Evolutionary conservation across 495 filamentous ascomycete genomes (phyloP), one percentile per base, ranked within the genome.

Genomic region (Lasiosphaeria hispida): DNA sequence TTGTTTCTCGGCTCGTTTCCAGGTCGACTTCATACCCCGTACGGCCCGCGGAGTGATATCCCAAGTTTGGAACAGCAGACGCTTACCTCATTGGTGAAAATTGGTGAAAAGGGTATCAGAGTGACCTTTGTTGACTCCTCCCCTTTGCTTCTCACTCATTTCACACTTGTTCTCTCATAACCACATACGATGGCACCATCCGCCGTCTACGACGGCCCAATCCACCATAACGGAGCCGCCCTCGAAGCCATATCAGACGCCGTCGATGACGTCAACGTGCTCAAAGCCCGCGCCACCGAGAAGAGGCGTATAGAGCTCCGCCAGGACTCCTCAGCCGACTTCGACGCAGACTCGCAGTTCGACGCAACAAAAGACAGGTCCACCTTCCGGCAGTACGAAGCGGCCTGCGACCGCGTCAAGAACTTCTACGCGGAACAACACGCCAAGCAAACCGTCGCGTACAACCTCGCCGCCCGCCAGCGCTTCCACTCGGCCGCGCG

Each of bases 381-480:
- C 10, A 74, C 85, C 59, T 96, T 96, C 75, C 82, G 87, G 23
- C 87, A 90, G 64, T 94, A 91, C 75, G 83, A 87, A 49, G 81
- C 84, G 19, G 88, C 89, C 58, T 90, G 87, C 71, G 85, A 88
- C 72, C 80, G 88, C 19, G 88, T 94, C 64, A 88, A 88, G 73
- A 78, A 77, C 77, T 94, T 94, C 75, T 94, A 94, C 79, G 77
- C 78, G 34, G 88, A 92, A 69, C 89, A 92, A 63, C 90, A 94
- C 73, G 81, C 81, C 69, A 90, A 90, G 75, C 89, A 94, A 65
- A 94, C 88, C 0, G 86, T 92, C 0, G 87, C 88, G 11, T 90
- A 91, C 80, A 92, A 92, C 75, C 80, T 92, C 14, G 82, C 86
- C 54, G 78, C 88, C 5, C 87, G 91, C 40, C 79, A 86, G 59